A percentile compares a stretch with the other conserved stretches of the same genome.
These are phyloP conservation scores for Termitomyces sp. DNA, from an alignment of 768 basidiomycete species.

Conservation along the genomic window DNA sequence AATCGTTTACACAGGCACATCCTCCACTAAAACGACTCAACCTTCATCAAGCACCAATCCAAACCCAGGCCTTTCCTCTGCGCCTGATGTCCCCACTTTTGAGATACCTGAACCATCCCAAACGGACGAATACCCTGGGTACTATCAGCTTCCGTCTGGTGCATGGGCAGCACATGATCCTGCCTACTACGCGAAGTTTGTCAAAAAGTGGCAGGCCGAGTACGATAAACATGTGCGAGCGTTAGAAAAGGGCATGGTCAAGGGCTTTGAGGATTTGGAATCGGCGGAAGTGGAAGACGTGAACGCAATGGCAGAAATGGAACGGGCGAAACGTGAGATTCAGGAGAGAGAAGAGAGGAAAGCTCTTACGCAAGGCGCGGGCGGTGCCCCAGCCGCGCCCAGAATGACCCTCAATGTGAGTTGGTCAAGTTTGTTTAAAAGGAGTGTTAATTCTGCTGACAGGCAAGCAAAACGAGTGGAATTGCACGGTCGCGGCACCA, in stretches of 20 bases:
- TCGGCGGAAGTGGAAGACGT: slow-evolving; percentile 49
- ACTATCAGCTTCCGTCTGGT: slow-evolving; percentile 80
- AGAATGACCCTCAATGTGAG: slow-evolving; percentile 80
- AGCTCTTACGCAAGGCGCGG: slow-evolving; percentile 59
- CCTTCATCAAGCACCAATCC: slow-evolving; percentile 7
- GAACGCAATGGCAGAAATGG: slow-evolving; percentile 72
- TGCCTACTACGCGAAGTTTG: slow-evolving; percentile 60
- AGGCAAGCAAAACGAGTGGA: slow-evolving; percentile 69
- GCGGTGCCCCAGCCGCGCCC: slow-evolving; percentile 53
- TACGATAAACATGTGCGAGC: slow-evolving; percentile 68
- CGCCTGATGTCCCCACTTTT: slow-evolving; percentile 63
- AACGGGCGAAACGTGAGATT: slow-evolving; percentile 66
- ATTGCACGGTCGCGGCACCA: slow-evolving; percentile 74
- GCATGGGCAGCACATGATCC: slow-evolving; percentile 72
- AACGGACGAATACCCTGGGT: slow-evolving; percentile 78
- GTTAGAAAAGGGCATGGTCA: slow-evolving; percentile 61
- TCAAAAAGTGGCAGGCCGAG: slow-evolving; percentile 67
- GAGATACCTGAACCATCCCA: slow-evolving; percentile 69
- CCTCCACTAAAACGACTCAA: slow-evolving; percentile 17
- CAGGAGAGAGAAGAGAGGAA: slow-evolving; percentile 75
- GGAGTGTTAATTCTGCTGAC: slow-evolving; percentile 1
- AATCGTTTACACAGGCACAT: slow-evolving; percentile 10
- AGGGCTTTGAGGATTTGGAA: slow-evolving; percentile 67
- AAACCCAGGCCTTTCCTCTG: slow-evolving; percentile 45
- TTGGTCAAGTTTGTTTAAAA: neutral